A percentile compares a stretch with the other conserved stretches of the same genome.
These are phyloP conservation scores for Puccinia sorghi DNA, from an alignment of 1,284 basidiomycete species.

Conservation along the genomic window DNA sequence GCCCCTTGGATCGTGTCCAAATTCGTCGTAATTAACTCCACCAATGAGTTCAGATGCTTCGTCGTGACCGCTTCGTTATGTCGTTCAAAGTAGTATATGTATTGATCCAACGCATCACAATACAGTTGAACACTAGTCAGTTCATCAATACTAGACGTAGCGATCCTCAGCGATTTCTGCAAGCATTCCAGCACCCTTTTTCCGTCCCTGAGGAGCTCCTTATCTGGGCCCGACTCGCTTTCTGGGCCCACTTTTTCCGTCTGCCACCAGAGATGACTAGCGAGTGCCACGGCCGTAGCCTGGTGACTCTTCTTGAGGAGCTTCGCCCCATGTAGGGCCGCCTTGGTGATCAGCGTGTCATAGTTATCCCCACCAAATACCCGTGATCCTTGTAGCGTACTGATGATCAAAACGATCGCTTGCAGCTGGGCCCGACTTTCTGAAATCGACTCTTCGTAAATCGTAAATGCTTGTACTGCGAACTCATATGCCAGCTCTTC, in stretches of 20 bases:
- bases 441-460: slow-evolving; percentile 92
- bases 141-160: slow-evolving; percentile 88
- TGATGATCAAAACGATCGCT: slow-evolving; percentile 87
- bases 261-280: slow-evolving; percentile 97
- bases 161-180: slow-evolving; percentile 88
- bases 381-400: slow-evolving; percentile 75
- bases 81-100: slow-evolving; percentile 89
- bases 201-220: slow-evolving; percentile 66
- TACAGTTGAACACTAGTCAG: slow-evolving; percentile 91
- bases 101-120: slow-evolving; percentile 87
- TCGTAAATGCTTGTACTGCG: slow-evolving; percentile 90
- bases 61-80: slow-evolving; percentile 86
- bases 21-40: slow-evolving; percentile 85
- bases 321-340: slow-evolving; percentile 88
- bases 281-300: slow-evolving; percentile 85
- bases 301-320: slow-evolving; percentile 94
- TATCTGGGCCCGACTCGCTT: slow-evolving; percentile 58
- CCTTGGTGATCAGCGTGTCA: slow-evolving; percentile 92
- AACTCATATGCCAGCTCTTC: slow-evolving; percentile 93
- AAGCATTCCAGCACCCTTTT: slow-evolving; percentile 92
- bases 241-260: slow-evolving; percentile 63
- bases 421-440: slow-evolving; percentile 88
- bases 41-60: slow-evolving; percentile 89
- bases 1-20: slow-evolving; percentile 81
- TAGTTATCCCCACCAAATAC: slow-evolving; percentile 90